These are phyloP conservation scores for Megacollybia marginata DNA, from an alignment of 768 basidiomycete genomes.

Conservation along the genomic window DNA sequence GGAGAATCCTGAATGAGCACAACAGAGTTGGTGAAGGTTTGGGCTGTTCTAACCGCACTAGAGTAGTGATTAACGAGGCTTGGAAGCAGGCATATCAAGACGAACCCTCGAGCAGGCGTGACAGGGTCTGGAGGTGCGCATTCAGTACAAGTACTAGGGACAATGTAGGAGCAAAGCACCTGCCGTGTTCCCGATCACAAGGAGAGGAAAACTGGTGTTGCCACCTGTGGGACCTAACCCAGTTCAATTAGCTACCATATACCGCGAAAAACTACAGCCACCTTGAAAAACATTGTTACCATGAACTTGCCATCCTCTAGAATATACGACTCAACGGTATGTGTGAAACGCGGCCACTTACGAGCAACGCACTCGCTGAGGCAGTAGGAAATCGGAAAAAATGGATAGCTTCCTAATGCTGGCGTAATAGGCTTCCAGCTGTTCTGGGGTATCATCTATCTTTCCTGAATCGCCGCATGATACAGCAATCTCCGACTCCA, in stretches of 20 bases:
- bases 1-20: constrained; percentile 11
- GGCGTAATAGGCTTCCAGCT: constrained; percentile 6
- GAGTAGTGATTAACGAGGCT: not conserved
- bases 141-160: not conserved
- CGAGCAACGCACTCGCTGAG: constrained; percentile 5
- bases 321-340: not conserved
- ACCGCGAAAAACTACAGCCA: not conserved
- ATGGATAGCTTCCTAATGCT: not conserved
- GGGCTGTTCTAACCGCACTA: constrained; percentile 6
- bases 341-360: not conserved
- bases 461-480: not conserved
- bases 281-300: not conserved
- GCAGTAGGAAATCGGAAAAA: constrained; percentile 10
- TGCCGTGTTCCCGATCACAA: constrained; percentile 10
- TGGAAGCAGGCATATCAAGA: not conserved
- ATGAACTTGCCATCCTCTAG: constrained; percentile 9
- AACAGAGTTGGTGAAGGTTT: constrained; percentile 8
- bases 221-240: constrained; percentile 5
- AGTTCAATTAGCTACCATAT: not conserved
- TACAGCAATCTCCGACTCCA: not conserved
- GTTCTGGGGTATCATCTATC: constrained; percentile 4
- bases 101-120: constrained; percentile 11
- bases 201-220: constrained; percentile 9
- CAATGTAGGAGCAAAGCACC: constrained; percentile 2
- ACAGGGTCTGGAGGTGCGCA: constrained; percentile 7